Evolutionary conservation across 108 stramenopile species (phyloP).

Genomic region (Chaetoceros tenuissimus): DNA sequence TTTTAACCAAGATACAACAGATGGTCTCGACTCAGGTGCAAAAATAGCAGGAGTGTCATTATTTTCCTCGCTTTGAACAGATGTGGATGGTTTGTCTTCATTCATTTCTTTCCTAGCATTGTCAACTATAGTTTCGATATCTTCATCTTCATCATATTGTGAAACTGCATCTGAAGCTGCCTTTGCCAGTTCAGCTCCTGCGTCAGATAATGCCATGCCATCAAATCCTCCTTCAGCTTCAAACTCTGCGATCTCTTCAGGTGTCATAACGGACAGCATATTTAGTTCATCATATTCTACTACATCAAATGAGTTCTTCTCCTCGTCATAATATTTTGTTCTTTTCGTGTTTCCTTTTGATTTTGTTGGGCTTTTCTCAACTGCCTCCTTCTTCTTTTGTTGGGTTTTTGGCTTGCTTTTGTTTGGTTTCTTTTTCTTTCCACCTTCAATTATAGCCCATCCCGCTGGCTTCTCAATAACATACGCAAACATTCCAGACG

Average conservation of each 20-base stretch:
- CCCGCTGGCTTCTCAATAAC: constrained; percentile 68
- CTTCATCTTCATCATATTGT: constrained; percentile 14
- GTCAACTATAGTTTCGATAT: constrained; percentile 5
- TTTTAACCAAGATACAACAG: constrained; percentile 69
- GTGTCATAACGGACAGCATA: constrained; percentile 54
- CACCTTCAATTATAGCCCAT: constrained; percentile 65
- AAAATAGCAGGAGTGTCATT: constrained; percentile 16
- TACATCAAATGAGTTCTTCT: constrained; percentile 38
- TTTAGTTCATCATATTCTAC: constrained; percentile 66
- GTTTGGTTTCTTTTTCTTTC: constrained; percentile 14
- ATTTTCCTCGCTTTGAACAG: too few species aligned
- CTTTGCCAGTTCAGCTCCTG: constrained; percentile 10
- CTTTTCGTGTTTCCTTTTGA: constrained; percentile 41
- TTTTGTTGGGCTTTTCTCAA: constrained; percentile 27
- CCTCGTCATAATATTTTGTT: constrained; percentile 13
- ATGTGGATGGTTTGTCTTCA: not conserved
- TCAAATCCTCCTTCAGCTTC: not conserved
- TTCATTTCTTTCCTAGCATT: constrained; percentile 14
- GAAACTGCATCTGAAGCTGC: constrained; percentile 9
- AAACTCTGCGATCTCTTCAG: constrained; percentile 9
- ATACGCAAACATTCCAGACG: constrained; percentile 49
- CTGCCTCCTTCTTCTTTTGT: constrained; percentile 7
- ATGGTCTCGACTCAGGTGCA: constrained; percentile 34
- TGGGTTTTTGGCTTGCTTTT: not conserved
- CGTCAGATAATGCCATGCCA: not conserved